phyloP scores from a whole-genome alignment of 2,329 filamentous ascomycete genomes.

The Aspergillus versicolor region DNA sequence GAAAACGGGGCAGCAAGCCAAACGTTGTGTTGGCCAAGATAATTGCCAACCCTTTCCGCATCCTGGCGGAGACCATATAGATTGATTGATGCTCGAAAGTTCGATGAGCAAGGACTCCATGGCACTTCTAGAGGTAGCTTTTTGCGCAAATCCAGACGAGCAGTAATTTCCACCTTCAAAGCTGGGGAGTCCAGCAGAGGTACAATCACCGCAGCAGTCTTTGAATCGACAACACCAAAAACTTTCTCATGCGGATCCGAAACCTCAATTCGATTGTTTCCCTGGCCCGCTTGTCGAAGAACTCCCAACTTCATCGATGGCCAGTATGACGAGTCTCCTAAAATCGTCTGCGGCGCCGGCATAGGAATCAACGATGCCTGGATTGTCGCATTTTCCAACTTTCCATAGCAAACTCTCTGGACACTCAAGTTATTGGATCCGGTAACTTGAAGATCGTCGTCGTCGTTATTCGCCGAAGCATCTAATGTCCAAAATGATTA shows the following conservation, averaged over 20 bases:
- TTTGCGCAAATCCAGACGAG: constrained; percentile 67
- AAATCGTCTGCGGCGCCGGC: constrained; percentile 60
- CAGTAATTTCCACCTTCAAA: constrained; percentile 67
- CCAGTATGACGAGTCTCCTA: constrained; percentile 56
- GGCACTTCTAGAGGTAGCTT: constrained; percentile 63
- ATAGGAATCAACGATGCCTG: constrained; percentile 70
- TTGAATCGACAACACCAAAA: constrained; percentile 73
- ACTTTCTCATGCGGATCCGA: constrained; percentile 68
- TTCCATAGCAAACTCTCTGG: constrained; percentile 78
- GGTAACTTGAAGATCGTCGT: constrained; percentile 41
- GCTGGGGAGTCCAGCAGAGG: constrained; percentile 69
- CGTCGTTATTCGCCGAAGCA: constrained; percentile 26
- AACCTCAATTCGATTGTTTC: constrained; percentile 63
- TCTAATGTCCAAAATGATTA: constrained; percentile 23
- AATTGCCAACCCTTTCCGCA: constrained; percentile 64
- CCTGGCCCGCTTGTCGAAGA: constrained; percentile 57
- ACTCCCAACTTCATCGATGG: constrained; percentile 73
- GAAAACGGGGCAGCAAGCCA: constrained; percentile 66
- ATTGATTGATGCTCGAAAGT: constrained; percentile 68
- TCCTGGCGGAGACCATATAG: constrained; percentile 74
- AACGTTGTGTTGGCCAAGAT: constrained; percentile 65
- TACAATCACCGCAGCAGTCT: constrained; percentile 65
- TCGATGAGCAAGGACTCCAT: constrained; percentile 61
- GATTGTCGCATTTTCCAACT: constrained; percentile 66
- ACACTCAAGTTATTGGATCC: constrained; percentile 60